Evolutionary conservation across 129 eudicot species (phyloP).

Genomic region (Heracleum sosnowskyi): DNA sequence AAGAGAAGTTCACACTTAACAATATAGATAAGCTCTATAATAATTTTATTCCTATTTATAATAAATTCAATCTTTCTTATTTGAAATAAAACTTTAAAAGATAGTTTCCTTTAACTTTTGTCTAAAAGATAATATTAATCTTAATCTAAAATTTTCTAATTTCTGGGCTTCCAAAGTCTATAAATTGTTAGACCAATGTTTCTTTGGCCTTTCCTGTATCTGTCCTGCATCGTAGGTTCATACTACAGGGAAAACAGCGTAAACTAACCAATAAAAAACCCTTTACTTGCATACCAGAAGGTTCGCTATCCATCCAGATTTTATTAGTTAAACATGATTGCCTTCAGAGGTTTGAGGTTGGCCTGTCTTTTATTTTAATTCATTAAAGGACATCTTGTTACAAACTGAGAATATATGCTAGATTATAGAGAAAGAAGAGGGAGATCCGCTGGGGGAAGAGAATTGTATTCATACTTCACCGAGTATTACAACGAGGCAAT

Average conservation of each 20-base stretch:
- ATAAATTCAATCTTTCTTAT: too few species aligned
- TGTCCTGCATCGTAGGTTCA: neutral
- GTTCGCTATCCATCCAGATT: neutral
- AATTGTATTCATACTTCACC: too few species aligned
- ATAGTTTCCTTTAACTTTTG: too few species aligned
- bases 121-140: too few species aligned
- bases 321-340: neutral
- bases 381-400: neutral
- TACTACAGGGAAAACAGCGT: too few species aligned
- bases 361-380: neutral
- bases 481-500: too few species aligned
- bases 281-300: neutral
- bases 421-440: too few species aligned
- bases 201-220: neutral
- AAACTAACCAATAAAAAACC: too few species aligned
- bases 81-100: neutral
- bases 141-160: too few species aligned
- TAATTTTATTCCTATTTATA: too few species aligned
- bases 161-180: neutral
- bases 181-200: neutral
- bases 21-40: neutral
- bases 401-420: too few species aligned
- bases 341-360: neutral
- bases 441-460: too few species aligned
- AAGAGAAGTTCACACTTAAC: neutral